Conservation (phyloP, 139 green algal species). For the Coccomyxa sp. region DNA sequence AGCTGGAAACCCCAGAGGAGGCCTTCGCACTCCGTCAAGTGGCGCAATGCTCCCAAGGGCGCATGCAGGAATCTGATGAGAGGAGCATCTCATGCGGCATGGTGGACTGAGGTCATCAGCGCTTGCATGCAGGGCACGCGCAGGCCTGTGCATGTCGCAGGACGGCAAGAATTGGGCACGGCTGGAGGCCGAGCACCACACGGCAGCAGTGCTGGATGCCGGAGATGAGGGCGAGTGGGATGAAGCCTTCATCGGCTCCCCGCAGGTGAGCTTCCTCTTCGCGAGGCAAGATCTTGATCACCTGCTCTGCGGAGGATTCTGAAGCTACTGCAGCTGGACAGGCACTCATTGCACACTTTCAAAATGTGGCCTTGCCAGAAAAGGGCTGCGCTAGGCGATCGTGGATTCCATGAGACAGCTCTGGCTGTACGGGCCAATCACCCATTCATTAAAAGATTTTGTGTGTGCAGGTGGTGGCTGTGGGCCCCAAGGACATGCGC, state of each 20-base stretch:
- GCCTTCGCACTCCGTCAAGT: too few species aligned
- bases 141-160: conserved; percentile 85
- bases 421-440: background rate
- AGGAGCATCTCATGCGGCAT: conserved; percentile 12
- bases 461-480: conserved; percentile 54
- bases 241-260: conserved; percentile 61
- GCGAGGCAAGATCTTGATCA: background rate
- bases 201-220: conserved; percentile 79
- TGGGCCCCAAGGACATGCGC: conserved; percentile 71
- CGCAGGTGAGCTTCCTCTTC: conserved; percentile 53
- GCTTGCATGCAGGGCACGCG: conserved; percentile 44
- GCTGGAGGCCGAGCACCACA: conserved; percentile 94
- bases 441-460: background rate
- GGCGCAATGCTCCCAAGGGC: background rate
- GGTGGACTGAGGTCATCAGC: too few species aligned
- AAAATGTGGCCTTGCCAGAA: background rate
- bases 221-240: conserved; percentile 83
- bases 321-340: background rate
- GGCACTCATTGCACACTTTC: background rate
- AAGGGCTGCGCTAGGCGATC: background rate
- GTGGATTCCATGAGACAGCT: background rate
- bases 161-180: conserved; percentile 93
- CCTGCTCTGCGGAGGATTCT: background rate
- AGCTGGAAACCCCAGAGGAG: too few species aligned
- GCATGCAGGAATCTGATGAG: background rate